Evolutionary conservation across 257 asterid genomes (phyloP), one percentile per base, ranked within the genome.

Genomic region (Primulina tabacum): DNA sequence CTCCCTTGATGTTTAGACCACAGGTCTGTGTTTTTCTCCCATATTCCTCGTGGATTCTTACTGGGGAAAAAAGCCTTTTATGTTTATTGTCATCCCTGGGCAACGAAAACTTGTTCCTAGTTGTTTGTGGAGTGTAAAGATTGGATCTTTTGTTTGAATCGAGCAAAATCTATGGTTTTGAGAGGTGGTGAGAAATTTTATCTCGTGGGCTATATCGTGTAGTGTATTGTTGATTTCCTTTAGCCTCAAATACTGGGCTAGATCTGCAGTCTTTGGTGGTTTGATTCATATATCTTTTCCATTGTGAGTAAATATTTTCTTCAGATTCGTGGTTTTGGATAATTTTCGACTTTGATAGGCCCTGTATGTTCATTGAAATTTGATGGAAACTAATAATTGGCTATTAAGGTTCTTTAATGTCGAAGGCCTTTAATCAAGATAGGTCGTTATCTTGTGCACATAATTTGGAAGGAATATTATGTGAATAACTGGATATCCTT

Each of bases 1-100:
- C 97, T 3, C 98, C 98, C 62, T 50, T 92, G 81, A 88, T 90
- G 88, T 92, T 90, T 72, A 80, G 89, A 78, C 97, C 98, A 61
- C 96, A 92, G 97, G 98, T 86, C 32, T n/a, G 73, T 73, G 34
- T 32, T 32, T 30, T 32, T 32, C 7, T 32, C 34, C 34, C 34
- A 4, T 4, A 65, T n/a, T 24, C 26, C 55, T 62, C 38, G n/a
- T 57, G 29, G 4, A 7, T 16, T 60, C 4, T 18, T 53, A 18
- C 1, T 10, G 14, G 4, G 55, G 4, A 14, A 9, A 65, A n/a
- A 16, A 9, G n/a, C 60, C 32, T 12, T 65, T 70, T 72, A 57
- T 32, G 35, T 37, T 56, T 57, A 34, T 47, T 21, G 34, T 21
- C 26, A 33, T 50, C 37, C 75, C 11, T 67, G 14, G 40, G 61